Evolutionary conservation across 192 early-diverging fungal species (phyloP).

Genomic region (Piromyces sp.): DNA sequence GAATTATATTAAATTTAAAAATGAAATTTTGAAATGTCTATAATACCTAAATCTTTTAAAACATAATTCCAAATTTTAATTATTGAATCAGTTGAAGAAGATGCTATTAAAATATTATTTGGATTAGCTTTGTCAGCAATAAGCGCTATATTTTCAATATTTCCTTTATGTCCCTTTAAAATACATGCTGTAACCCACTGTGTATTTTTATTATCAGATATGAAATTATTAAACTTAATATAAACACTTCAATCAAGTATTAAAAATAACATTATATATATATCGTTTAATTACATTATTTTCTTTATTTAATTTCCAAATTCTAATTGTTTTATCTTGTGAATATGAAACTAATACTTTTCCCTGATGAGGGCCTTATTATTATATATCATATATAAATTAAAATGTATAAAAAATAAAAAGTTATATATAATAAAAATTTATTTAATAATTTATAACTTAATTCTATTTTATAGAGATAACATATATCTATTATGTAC

Average conservation of each 20-base stretch:
- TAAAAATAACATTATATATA: conserved; percentile 1
- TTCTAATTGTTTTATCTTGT: conserved; percentile 48
- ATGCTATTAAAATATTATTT: neutral
- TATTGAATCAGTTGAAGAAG: neutral
- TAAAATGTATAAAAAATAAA: too few relatives aligned
- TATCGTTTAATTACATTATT: conserved; percentile 2
- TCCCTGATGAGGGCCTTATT: neutral
- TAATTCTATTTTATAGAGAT: too few relatives aligned
- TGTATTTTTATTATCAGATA: too few relatives aligned
- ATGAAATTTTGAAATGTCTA: too few relatives aligned
- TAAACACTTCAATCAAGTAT: too few relatives aligned
- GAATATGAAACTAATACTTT: conserved; percentile 42
- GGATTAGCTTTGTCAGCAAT: neutral
- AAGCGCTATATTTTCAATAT: neutral
- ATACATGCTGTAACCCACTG: neutral
- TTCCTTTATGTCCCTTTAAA: neutral
- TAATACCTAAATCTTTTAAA: conserved; percentile 9
- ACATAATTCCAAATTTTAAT: neutral
- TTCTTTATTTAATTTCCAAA: conserved; percentile 39
- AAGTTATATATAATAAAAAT: too few relatives aligned
- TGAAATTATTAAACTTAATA: too few relatives aligned
- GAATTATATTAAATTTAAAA: too few relatives aligned
- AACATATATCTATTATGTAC: too few relatives aligned
- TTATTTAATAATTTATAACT: too few relatives aligned
- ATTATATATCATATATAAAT: too few relatives aligned